Conservation (phyloP, 1,284 basidiomycete genomes). For the Filobasidium uniguttulatum region DNA sequence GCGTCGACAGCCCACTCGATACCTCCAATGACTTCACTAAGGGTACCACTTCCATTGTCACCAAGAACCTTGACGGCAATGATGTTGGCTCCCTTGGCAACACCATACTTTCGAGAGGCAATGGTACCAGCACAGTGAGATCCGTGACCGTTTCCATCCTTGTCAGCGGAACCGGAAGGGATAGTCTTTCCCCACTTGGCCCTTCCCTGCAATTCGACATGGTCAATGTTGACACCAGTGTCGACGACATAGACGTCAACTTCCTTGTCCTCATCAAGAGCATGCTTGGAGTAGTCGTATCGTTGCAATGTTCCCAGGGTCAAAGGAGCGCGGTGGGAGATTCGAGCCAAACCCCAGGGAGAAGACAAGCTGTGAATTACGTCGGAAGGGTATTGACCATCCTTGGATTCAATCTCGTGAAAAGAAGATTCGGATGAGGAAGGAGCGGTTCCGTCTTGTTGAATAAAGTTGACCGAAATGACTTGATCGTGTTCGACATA, state of each 20-base stretch:
- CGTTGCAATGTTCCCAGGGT: conserved; percentile 71
- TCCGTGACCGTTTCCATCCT: conserved; percentile 47
- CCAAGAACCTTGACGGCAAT: conserved; percentile 97
- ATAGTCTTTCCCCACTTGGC: conserved; percentile 75
- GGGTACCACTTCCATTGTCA: conserved; percentile 81
- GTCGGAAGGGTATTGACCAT: conserved; percentile 13
- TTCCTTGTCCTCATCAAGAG: conserved; percentile 50
- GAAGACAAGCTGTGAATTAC: conserved; percentile 54
- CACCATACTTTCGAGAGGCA: conserved; percentile 69
- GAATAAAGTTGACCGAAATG: conserved; percentile 51
- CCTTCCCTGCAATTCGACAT: conserved; percentile 77
- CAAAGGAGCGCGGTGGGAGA: conserved; percentile 74
- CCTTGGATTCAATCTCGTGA: background rate
- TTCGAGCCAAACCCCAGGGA: conserved; percentile 93
- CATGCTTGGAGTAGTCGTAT: conserved; percentile 50
- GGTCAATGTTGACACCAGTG: conserved; percentile 66
- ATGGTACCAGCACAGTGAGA: conserved; percentile 70
- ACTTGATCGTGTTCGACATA: conserved; percentile 89
- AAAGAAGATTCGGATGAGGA: conserved; percentile 4
- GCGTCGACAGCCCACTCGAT: conserved; percentile 64
- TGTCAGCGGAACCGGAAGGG: conserved; percentile 58
- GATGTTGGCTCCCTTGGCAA: conserved; percentile 82
- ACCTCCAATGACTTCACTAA: conserved; percentile 85
- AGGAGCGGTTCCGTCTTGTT: conserved; percentile 20
- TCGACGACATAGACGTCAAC: conserved; percentile 65